Conservation (phyloP, 106 monocot genomes). For the Gastrodia elata region DNA sequence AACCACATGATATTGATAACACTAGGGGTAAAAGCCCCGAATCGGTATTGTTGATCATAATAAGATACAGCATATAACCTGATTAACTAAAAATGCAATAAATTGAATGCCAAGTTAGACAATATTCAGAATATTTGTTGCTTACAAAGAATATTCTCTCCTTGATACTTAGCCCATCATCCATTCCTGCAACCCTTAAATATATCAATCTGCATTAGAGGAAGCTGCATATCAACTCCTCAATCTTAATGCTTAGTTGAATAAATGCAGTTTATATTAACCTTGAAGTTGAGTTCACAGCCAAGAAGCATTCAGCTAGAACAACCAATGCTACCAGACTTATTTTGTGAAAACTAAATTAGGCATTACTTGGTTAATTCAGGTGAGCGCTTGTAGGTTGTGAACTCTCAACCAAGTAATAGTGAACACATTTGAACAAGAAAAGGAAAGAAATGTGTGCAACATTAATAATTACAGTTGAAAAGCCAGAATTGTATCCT, state of each 20-base stretch:
- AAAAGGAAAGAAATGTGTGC: neutral
- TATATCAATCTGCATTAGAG: constrained; percentile 54
- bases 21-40: no score
- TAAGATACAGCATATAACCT: neutral
- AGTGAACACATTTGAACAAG: neutral
- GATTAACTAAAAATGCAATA: neutral
- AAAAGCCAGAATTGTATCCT: neutral
- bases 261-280: no score
- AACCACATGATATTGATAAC: no score
- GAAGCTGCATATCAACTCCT: constrained; percentile 7
- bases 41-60: neutral
- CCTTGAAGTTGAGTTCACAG: neutral
- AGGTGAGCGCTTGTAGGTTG: no score
- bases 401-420: neutral
- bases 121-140: neutral
- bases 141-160: constrained; percentile 94
- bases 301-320: neutral
- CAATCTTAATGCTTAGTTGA: neutral
- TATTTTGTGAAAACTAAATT: no score
- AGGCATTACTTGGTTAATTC: no score
- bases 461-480: neutral
- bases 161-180: constrained; percentile 71
- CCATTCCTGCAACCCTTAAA: constrained; percentile 78
- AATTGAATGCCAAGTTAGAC: neutral
- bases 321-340: no score